Evolutionary conservation across 805 yeast species (phyloP).

Genomic region (Sungouiozyma ichnusensis): DNA sequence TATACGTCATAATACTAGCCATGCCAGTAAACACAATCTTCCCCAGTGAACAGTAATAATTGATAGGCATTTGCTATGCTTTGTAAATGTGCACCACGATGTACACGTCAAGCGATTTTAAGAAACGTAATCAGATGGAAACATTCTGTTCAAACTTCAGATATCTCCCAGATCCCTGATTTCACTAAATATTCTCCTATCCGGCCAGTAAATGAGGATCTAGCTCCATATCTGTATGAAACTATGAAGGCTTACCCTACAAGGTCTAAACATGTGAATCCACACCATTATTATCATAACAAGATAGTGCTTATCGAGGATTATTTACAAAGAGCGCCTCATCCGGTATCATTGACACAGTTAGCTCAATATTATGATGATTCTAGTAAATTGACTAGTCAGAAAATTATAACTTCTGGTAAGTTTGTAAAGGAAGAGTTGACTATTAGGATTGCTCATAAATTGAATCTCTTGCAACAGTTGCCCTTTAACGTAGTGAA

Average conservation of each 20-base stretch:
- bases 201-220: constrained; percentile 23
- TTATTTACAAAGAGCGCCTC: constrained; percentile 46
- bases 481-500: constrained; percentile 77
- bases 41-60: too few relatives aligned
- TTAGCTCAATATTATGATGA: constrained; percentile 78
- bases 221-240: constrained; percentile 29
- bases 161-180: constrained; percentile 27
- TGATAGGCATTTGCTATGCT: neutral
- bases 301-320: constrained; percentile 19
- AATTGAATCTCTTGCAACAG: constrained; percentile 67
- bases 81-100: neutral
- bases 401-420: constrained; percentile 72
- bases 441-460: constrained; percentile 72
- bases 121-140: constrained; percentile 5
- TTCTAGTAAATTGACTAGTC: constrained; percentile 48
- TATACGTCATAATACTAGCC: too few relatives aligned
- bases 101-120: neutral
- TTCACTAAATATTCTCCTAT: constrained; percentile 29
- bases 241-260: constrained; percentile 31
- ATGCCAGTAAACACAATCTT: too few relatives aligned
- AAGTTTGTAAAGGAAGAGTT: constrained; percentile 81
- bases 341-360: constrained; percentile 84
- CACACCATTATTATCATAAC: constrained; percentile 75
- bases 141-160: constrained; percentile 13
- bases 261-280: constrained; percentile 38